Conservation (phyloP, 1,284 basidiomycete species). For the Ganoderma lucidum region DNA sequence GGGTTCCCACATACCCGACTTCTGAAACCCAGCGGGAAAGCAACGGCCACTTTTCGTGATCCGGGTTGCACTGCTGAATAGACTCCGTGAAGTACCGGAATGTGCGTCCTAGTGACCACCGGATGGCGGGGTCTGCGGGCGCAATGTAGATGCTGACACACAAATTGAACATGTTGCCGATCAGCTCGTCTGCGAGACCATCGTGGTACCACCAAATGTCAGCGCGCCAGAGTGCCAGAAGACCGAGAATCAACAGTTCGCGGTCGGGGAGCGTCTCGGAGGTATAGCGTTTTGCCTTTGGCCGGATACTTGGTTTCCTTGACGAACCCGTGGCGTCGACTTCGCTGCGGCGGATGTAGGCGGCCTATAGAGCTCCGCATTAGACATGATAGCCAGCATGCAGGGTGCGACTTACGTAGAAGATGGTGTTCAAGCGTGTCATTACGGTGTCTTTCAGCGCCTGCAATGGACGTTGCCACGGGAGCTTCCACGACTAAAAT, state of each 20-base stretch:
- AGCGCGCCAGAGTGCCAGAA: constrained; percentile 73
- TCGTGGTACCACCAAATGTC: constrained; percentile 60
- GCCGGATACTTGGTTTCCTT: constrained; percentile 61
- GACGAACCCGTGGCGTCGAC: constrained; percentile 62
- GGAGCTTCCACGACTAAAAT: constrained; percentile 58
- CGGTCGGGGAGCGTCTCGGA: constrained; percentile 68
- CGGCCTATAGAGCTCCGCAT: constrained; percentile 27
- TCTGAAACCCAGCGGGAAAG: constrained; percentile 47
- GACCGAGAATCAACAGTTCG: constrained; percentile 70
- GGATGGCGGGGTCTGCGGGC: constrained; percentile 68
- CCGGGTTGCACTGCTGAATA: constrained; percentile 51
- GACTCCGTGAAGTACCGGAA: constrained; percentile 56
- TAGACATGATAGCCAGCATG: constrained; percentile 8
- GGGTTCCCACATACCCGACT: constrained; percentile 41
- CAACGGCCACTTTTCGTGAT: constrained; percentile 45
- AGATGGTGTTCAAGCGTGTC: constrained; percentile 60
- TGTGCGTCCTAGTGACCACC: constrained; percentile 61
- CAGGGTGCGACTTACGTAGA: constrained; percentile 53
- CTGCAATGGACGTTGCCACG: constrained; percentile 63
- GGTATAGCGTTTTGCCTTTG: constrained; percentile 64
- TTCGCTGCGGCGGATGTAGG: constrained; percentile 62
- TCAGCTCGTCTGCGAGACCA: constrained; percentile 43
- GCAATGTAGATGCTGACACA: constrained; percentile 65
- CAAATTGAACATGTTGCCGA: constrained; percentile 55
- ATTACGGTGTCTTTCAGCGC: constrained; percentile 54